Evolutionary conservation across 805 yeast species (phyloP), one percentile per base, ranked within the genome.

Genomic region (Candida xyloterini): DNA sequence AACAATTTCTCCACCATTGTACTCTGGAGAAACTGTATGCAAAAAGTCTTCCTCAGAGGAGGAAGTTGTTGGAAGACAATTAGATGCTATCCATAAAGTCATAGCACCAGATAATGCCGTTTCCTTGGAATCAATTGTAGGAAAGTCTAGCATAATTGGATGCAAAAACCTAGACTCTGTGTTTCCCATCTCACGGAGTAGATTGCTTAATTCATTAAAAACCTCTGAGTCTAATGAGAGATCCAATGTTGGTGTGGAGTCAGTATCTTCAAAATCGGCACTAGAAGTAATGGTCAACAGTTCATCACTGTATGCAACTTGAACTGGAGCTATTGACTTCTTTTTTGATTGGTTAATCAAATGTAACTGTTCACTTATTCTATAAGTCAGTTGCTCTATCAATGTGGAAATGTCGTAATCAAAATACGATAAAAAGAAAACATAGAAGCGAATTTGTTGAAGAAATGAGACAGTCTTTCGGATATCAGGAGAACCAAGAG

Each of bases 401-500:
- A 47, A 16, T 10, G 33, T 31, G 8, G 30, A 23, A 18, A 39
- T 42, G 1, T 40, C 15, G 10, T 20, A 20, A 2, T 42, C 44
- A 8, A 46, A 39, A 3, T 25, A 23, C n/a, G 38, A 33, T 10
- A 51, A 30, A 1, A 45, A 26, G 5, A 33, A 33, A 0, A 47
- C 9, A n/a, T 47, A 22, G 11, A 56, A 37, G 18, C 16, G 22
- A 8, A 59, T 11, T n/a, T 35, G 37, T 3, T 42, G 30, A 2
- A 57, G 13, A 16, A 46, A 28, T 0, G 32, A 14, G 4, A 34
- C 26, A 1, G 43, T 44, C 29, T 55, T 60, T 3, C 48, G 39
- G 2, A 55, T 30, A 38, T 62, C 63, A 1, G 66, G 57, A 5
- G 64, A 59, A 1, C 38, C 33, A 3, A 64, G 34, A 1, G 32